Base-by-base conservation (phyloP, 2,329 filamentous ascomycete species). In the Botryosphaeria agaves region DNA sequence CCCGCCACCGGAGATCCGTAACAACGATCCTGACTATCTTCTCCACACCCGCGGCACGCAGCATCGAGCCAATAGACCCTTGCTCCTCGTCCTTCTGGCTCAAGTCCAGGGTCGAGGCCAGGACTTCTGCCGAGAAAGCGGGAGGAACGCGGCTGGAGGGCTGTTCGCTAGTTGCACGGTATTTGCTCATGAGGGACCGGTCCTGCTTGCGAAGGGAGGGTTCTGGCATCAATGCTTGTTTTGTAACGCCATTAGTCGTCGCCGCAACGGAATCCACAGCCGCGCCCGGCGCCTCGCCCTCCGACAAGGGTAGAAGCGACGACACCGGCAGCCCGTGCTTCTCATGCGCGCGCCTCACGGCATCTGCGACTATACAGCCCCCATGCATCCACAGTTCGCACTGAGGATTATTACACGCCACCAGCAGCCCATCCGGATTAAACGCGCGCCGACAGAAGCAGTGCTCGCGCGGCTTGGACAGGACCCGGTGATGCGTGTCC, bases 341-440 rank as follows among this genome's bases (percentile, higher is more conserved):
- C 18, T 19, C n/a, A 19, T 29, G 28, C 28, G 35, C 31, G 32
- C 33, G 21, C 26, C 35, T n/a, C 7, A 38, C 35, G 2, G 42
- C 44, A 14, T 45, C 33, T 17, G 38, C 38, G 9, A 44, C 47
- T 4, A 55, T 42, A 35, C 58, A 62, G 21, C 44, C 43, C 14
- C 46, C 49, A 34, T 61, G 58, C 16, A 59, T 45, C 57, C 58
- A 62, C n/a, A 43, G 43, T 5, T 47, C 40, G 37, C 58, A 62
- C 8, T 25, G 26, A 5, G 36, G 35, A 19, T 45, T 43, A 2
- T 41, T 43, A 40, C 58, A 62, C 35, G 56, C 48, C 5, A 62
- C 35, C 12, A 61, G 51, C 21, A 52, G 35, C 16, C 54, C 39
- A 31, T 61, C 56, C 0, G 57, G 56, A 35, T 61, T 60, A 29